Evolutionary conservation across 2,329 filamentous ascomycete species (phyloP).

Genomic region (Truncatella angustata): DNA sequence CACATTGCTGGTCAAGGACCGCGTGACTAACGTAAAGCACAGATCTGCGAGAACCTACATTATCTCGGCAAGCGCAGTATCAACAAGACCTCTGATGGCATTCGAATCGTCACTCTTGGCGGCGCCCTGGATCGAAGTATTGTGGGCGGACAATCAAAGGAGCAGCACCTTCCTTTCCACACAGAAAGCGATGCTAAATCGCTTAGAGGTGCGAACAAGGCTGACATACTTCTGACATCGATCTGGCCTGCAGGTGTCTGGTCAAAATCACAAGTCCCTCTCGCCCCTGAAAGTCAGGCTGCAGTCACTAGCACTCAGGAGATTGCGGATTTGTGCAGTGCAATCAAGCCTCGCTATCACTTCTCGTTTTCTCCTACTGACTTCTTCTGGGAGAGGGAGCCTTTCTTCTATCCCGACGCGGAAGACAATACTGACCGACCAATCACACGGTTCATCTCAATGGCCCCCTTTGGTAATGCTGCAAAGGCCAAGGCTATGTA

Average conservation of each 20-base stretch:
- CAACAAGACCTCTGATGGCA: slow-evolving; percentile 84
- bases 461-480: slow-evolving; percentile 74
- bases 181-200: slow-evolving; percentile 73
- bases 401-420: slow-evolving; percentile 70
- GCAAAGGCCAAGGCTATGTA: slow-evolving; percentile 80
- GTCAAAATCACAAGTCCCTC: slow-evolving; percentile 61
- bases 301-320: slow-evolving; percentile 58
- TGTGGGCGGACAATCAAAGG: slow-evolving; percentile 62
- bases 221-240: slow-evolving; percentile 84
- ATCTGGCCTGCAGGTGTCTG: slow-evolving; percentile 79
- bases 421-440: slow-evolving; percentile 48
- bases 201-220: slow-evolving; percentile 71
- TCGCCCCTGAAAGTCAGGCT: slow-evolving; percentile 52
- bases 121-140: slow-evolving; percentile 65
- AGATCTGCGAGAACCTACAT: slow-evolving; percentile 86
- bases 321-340: slow-evolving; percentile 74
- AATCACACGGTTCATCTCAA: slow-evolving; percentile 85
- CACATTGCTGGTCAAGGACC: not conserved
- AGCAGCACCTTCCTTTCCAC: slow-evolving; percentile 76
- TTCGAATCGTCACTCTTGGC: slow-evolving; percentile 84
- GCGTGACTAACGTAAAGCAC: not conserved
- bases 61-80: slow-evolving; percentile 84
- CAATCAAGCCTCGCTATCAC: slow-evolving; percentile 89
- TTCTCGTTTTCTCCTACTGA: slow-evolving; percentile 65
- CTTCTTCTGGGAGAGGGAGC: slow-evolving; percentile 86